Conservation (phyloP, 1,284 basidiomycete species). For the Cutaneotrichosporon sp. region DNA sequence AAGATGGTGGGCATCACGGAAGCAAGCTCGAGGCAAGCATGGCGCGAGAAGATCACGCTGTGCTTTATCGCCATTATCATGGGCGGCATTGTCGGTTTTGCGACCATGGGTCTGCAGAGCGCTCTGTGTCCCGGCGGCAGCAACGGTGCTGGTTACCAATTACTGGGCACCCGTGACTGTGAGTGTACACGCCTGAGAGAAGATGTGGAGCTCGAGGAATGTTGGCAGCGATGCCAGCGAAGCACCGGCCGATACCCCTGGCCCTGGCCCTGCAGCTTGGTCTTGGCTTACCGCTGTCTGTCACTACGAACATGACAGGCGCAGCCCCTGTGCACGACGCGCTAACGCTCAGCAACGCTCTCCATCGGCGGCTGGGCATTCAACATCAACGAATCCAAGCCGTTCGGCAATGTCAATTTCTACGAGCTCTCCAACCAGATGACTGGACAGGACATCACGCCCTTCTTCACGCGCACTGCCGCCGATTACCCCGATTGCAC, state of each 20-base stretch:
- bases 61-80: conserved; percentile 80
- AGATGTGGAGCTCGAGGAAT: background rate
- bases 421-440: conserved; percentile 60
- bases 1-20: conserved; percentile 75
- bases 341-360: conserved; percentile 60
- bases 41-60: conserved; percentile 95
- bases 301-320: background rate
- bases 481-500: conserved; percentile 66
- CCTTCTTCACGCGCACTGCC: conserved; percentile 70
- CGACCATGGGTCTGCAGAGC: conserved; percentile 90
- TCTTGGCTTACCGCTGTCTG: background rate
- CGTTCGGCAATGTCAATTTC: conserved; percentile 62
- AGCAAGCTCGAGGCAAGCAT: conserved; percentile 76
- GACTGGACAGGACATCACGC: conserved; percentile 84
- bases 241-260: background rate
- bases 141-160: conserved; percentile 29
- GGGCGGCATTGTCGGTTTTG: conserved; percentile 81
- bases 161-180: conserved; percentile 44
- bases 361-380: conserved; percentile 75
- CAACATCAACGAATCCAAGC: conserved; percentile 67
- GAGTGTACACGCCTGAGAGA: conserved; percentile 23
- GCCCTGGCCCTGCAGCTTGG: background rate
- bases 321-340: background rate
- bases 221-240: background rate
- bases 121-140: conserved; percentile 74